These are phyloP conservation scores for Leucogyrophana mollusca DNA, from an alignment of 768 basidiomycete genomes.

Conservation along the genomic window DNA sequence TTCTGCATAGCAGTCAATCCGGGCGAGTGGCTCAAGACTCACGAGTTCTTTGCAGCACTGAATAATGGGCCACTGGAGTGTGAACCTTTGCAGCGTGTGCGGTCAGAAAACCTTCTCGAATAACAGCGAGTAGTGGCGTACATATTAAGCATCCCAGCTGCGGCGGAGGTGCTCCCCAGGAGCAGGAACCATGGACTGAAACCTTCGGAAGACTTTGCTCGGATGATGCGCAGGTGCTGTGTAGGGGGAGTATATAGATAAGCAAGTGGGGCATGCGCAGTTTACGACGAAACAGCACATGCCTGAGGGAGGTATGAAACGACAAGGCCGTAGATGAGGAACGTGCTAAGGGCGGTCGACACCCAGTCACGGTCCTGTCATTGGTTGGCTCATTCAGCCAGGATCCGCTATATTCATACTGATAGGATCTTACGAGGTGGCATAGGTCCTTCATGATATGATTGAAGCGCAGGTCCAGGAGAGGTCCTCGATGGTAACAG, in stretches of 20 bases:
- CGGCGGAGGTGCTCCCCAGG: constrained; percentile 82
- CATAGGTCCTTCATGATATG: constrained; percentile 11
- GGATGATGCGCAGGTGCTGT: constrained; percentile 80
- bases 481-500: no score
- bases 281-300: constrained; percentile 27
- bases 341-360: constrained; percentile 56
- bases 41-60: constrained; percentile 80
- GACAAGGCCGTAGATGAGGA: constrained; percentile 70
- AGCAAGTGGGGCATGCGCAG: constrained; percentile 23
- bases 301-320: constrained; percentile 87
- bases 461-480: no score
- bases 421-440: constrained; percentile 13
- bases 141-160: constrained; percentile 86
- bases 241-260: constrained; percentile 4
- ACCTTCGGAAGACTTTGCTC: constrained; percentile 77
- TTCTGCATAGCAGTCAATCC: no score
- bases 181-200: constrained; percentile 91
- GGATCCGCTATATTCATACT: background rate
- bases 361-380: constrained; percentile 73
- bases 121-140: constrained; percentile 28
- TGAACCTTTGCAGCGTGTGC: constrained; percentile 51
- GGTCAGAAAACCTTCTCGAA: background rate
- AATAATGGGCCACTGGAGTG: constrained; percentile 81
- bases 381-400: background rate
- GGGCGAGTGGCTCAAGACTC: constrained; percentile 25